Evolutionary conservation across 148 eudicot species (phyloP).

Genomic region (Rhododendron molle): DNA sequence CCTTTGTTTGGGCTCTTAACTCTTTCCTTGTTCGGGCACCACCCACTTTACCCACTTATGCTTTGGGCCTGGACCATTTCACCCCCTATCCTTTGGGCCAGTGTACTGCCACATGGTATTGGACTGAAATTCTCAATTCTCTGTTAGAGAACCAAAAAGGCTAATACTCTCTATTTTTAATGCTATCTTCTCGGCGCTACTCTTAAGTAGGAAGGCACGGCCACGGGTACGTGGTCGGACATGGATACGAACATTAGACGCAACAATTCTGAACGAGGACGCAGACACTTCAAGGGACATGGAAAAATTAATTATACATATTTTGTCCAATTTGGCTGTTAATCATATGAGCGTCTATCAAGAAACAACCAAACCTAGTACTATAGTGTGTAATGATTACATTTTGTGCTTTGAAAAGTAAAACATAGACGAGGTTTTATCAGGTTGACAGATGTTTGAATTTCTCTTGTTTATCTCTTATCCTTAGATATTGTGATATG

Average conservation of each 20-base stretch:
- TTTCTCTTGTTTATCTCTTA: not conserved
- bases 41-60: not conserved
- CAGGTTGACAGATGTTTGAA: not conserved
- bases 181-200: not conserved
- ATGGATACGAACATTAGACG: not conserved
- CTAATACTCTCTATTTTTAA: not conserved
- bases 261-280: not conserved
- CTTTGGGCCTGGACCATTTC: not conserved
- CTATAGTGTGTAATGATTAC: no score
- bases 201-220: not conserved
- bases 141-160: not conserved
- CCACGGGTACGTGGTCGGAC: not conserved
- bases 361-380: no score
- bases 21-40: not conserved
- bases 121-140: not conserved
- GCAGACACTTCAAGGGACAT: no score
- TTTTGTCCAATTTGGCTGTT: no score
- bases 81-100: not conserved
- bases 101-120: not conserved
- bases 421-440: not conserved
- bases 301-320: no score
- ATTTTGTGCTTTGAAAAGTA: not conserved
- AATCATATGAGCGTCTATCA: no score
- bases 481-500: not conserved
- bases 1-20: not conserved